These are phyloP conservation scores for Tuber melanosporum DNA, from an alignment of 495 filamentous ascomycete genomes.

Conservation along the genomic window DNA sequence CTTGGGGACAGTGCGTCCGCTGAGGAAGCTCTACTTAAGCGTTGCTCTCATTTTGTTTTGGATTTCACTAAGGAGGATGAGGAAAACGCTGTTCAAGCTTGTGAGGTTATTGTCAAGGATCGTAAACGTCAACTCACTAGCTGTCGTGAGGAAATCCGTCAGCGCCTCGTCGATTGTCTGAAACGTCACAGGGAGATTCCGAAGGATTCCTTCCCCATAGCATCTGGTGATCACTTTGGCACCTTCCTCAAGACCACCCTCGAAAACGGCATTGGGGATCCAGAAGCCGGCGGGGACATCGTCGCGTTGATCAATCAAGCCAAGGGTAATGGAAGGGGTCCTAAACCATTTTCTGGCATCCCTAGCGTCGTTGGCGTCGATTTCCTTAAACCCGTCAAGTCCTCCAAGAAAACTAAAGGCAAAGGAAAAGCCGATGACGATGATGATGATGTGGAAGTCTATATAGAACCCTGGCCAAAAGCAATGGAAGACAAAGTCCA, in stretches of 20 bases:
- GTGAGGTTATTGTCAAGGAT: constrained; percentile 41
- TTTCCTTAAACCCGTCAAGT: constrained; percentile 24
- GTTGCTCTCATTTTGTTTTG: constrained; percentile 46
- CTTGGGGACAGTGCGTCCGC: constrained; percentile 45
- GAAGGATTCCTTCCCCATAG: constrained; percentile 16
- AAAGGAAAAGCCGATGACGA: constrained; percentile 14
- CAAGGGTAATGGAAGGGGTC: constrained; percentile 26
- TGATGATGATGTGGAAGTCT: constrained; percentile 24
- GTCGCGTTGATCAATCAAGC: constrained; percentile 37
- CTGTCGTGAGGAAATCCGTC: constrained; percentile 40
- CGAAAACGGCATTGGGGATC: constrained; percentile 36
- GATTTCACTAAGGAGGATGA: constrained; percentile 37
- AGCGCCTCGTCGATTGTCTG: constrained; percentile 40
- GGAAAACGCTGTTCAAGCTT: constrained; percentile 43
- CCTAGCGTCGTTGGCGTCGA: constrained; percentile 20
- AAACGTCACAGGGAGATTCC: constrained; percentile 31
- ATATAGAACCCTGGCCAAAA: constrained; percentile 33
- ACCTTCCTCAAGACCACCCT: constrained; percentile 32
- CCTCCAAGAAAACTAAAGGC: constrained; percentile 21
- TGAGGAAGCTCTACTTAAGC: constrained; percentile 49
- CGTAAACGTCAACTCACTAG: constrained; percentile 42
- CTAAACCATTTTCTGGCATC: constrained; percentile 23
- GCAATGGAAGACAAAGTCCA: constrained; percentile 33
- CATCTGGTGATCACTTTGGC: constrained; percentile 26
- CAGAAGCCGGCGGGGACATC: constrained; percentile 36